Base-by-base conservation (phyloP, 176 grass and related monocot species). In the Oryza australiensis region DNA sequence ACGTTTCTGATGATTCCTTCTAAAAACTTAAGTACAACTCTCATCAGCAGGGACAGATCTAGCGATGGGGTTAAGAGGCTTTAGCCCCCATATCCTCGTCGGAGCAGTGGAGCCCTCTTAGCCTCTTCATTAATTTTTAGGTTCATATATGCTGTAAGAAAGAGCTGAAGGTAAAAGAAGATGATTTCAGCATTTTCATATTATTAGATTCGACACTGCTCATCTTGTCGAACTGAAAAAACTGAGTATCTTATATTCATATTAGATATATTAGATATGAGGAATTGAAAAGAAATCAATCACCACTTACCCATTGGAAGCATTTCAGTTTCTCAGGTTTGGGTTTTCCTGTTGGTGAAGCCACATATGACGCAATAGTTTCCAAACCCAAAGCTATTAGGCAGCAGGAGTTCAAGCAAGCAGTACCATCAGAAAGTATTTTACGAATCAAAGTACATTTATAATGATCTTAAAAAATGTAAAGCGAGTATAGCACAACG, bases 381-480 rank as follows among this genome's bases (percentile, higher is more conserved):
- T 80, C 5, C 20, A 53, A 67, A 59, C 41, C 18, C 22, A 3
- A 41, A 68, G 64, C 55, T 80, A 26, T 48, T 67, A 30, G 55
- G 3, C 37, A 34, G 20, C 68, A 34, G 26, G 35, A 27, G 48
- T 26, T 75, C 32, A 59, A 69, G 34, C 14, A 62, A 69, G 62
- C 64, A 42, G 14, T 49, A 11, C 2, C 15, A 68, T 69, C 26
- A 68, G 46, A 6, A 2, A 59, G 43, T n/a, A 53, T 12, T 72
- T 12, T 64, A 38, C 22, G 66, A 53, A 66, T 15, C 12, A 13
- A 68, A 55, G 14, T 23, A 26, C 6, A 65, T 71, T 66, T 79
- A 3, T 15, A 55, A 30, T 77, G 43, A 83, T 70, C 43, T 55
- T 16, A 46, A 88, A 73, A 15, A 62, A 68, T 28, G 35, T 46